Evolutionary conservation across 2,329 filamentous ascomycete genomes (phyloP).

Genomic region (Pleoardoris graminearum): DNA sequence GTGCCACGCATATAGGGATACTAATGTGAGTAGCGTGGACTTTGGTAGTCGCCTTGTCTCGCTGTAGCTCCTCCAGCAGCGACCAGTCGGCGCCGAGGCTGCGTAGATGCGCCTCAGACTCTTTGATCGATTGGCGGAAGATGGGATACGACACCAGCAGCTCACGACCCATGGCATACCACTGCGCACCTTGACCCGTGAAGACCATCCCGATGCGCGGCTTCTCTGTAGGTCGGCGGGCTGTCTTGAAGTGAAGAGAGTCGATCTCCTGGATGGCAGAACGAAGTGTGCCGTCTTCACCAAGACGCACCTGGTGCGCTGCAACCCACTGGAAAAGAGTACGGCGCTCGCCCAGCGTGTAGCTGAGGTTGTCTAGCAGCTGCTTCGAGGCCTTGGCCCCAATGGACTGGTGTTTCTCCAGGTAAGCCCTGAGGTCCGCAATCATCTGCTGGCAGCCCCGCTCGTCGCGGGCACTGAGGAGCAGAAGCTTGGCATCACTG

Average conservation of each 20-base stretch:
- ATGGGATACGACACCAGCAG: conserved; percentile 13
- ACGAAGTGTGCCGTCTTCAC: background rate
- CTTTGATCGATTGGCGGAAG: conserved; percentile 14
- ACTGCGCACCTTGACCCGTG: conserved; percentile 39
- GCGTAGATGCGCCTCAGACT: conserved; percentile 8
- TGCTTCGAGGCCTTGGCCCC: background rate
- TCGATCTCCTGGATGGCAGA: background rate
- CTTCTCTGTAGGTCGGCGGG: background rate
- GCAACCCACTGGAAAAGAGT: background rate
- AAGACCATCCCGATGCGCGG: conserved; percentile 30
- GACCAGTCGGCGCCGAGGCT: conserved; percentile 1
- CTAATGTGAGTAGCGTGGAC: conserved; percentile 19
- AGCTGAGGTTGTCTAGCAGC: background rate
- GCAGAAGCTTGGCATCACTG: background rate
- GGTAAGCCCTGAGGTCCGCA: background rate
- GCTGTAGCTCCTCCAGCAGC: conserved; percentile 1
- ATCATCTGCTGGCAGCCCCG: background rate
- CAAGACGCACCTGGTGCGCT: background rate
- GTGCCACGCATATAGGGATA: conserved; percentile 25
- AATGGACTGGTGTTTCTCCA: background rate
- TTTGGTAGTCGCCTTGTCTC: background rate
- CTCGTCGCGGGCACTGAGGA: background rate
- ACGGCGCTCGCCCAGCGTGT: background rate
- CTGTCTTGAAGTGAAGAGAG: background rate
- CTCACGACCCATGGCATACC: conserved; percentile 25